Conservation (phyloP, 208 protist species). For the Trypanosoma vivax region DNA sequence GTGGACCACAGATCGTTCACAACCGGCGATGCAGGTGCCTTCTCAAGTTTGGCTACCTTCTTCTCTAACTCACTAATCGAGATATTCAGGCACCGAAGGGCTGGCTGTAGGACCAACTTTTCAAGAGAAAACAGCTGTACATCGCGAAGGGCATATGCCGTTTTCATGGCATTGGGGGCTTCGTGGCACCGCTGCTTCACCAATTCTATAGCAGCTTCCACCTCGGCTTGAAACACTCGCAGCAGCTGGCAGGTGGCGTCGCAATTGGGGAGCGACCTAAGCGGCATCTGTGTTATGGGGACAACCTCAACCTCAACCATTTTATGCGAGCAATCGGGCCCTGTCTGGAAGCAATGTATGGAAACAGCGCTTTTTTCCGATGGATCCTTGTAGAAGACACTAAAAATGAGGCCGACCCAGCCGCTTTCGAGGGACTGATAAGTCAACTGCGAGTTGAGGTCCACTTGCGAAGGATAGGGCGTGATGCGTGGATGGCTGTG, state of each 20-base stretch:
- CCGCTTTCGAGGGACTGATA: conserved; percentile 73
- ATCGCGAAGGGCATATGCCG: conserved; percentile 30
- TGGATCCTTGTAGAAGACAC: conserved; percentile 60
- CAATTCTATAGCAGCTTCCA: conserved; percentile 21
- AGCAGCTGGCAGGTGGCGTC: conserved; percentile 4
- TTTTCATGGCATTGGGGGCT: conserved; percentile 22
- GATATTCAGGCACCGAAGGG: conserved; percentile 20
- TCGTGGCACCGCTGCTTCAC: conserved; percentile 15
- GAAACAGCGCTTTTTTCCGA: conserved; percentile 27
- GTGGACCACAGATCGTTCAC: neutral
- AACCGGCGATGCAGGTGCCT: conserved; percentile 3
- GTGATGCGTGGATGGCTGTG: conserved; percentile 84
- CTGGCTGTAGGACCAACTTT: conserved; percentile 33
- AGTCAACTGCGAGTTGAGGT: conserved; percentile 65
- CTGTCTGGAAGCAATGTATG: conserved; percentile 67
- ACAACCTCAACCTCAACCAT: conserved; percentile 41
- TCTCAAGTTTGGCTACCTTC: conserved; percentile 44
- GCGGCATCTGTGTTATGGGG: conserved; percentile 14
- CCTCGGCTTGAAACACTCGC: conserved; percentile 22
- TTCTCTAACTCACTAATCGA: conserved; percentile 26
- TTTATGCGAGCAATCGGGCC: conserved; percentile 27
- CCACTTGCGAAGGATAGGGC: conserved; percentile 57
- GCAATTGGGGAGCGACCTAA: conserved; percentile 8
- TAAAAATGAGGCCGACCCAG: conserved; percentile 83
- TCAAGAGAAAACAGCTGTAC: conserved; percentile 38